Conservation (phyloP, 768 basidiomycete species). For the Tremella fuciformis region DNA sequence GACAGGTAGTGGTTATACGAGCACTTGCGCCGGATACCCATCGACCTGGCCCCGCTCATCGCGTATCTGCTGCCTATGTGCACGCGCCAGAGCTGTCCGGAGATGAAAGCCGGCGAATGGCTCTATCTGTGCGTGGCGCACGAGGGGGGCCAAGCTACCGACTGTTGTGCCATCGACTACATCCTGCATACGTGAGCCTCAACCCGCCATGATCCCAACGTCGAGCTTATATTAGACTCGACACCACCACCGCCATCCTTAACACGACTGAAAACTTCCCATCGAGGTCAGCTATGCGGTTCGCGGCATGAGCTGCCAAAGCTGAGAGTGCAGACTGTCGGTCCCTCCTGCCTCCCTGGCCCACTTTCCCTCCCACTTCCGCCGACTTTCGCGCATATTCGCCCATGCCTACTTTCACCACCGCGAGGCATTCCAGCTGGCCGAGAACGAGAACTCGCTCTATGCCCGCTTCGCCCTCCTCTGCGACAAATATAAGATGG, state of each 20-base stretch:
- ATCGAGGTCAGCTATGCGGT: slow-evolving; percentile 62
- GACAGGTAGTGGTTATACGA: slow-evolving; percentile 52
- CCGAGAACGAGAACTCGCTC: slow-evolving; percentile 72
- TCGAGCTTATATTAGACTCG: slow-evolving; percentile 60
- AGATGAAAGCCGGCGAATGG: slow-evolving; percentile 99
- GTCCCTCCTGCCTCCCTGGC: slow-evolving; percentile 76
- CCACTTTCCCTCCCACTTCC: slow-evolving; percentile 85
- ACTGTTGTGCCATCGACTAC: slow-evolving; percentile 98
- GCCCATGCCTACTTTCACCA: slow-evolving; percentile 96
- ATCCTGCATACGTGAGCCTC: slow-evolving; percentile 50
- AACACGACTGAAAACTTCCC: slow-evolving; percentile 90
- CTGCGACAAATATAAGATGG: slow-evolving; percentile 73
- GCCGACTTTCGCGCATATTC: slow-evolving; percentile 89
- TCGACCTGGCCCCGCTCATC: slow-evolving; percentile 49
- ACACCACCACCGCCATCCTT: slow-evolving; percentile 85
- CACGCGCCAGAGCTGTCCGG: slow-evolving; percentile 77
- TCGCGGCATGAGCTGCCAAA: background rate
- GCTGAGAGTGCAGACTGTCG: slow-evolving; percentile 60
- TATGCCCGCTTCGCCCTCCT: slow-evolving; percentile 87
- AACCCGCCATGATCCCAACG: background rate
- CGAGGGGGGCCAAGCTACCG: slow-evolving; percentile 55
- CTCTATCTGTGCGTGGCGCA: slow-evolving; percentile 93
- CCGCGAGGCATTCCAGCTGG: slow-evolving; percentile 73
- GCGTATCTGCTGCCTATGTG: slow-evolving; percentile 56
- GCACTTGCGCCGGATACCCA: slow-evolving; percentile 52